Evolutionary conservation across 2,329 filamentous ascomycete genomes (phyloP), one percentile per base, ranked within the genome.

Genomic region (Aspergillus sp.): DNA sequence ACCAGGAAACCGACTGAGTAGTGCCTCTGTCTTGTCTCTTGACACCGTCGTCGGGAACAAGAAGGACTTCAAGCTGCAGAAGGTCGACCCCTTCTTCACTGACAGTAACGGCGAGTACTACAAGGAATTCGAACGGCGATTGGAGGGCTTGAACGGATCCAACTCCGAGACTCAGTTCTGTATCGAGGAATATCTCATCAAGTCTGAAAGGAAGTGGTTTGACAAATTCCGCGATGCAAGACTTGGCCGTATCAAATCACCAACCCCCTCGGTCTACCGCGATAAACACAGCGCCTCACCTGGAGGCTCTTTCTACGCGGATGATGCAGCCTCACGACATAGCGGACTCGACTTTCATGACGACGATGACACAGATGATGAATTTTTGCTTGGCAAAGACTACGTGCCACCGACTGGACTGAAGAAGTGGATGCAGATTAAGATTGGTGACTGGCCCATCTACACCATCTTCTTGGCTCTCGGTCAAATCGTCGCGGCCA

Each of bases 161-260:
- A 85, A 80, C 54, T 86, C 83, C 0, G 78, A 82, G 54, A 76
- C 72, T 1, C 73, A 80, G 24, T 71, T 86, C 9, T 87, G 84
- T 62, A 85, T 87, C 52, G 85, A 87, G 60, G 78, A 84, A 38
- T 87, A 82, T 64, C 72, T 88, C 10, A 78, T 81, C 55, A 82
- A 82, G 62, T 84, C 82, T 19, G 84, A 88, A 67, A 86, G 86
- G 73, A 78, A 83, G 56, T 88, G 85, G 85, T 87, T 84, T 61
- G 74, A 77, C 50, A 72, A 77, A 26, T 81, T 84, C 64, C 75
- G 82, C 47, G 75, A 82, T 55, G 82, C 80, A 41, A 82, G 81
- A 65, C 77, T 86, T 51, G 81, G 80, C 32, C 76, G 76, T 38
- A 72, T 73, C 49, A 73, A 74, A 30, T 75, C 73, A 16, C 71